Base-by-base conservation (phyloP, 352 stramenopile species). In the Aphanomyces euteiches region DNA sequence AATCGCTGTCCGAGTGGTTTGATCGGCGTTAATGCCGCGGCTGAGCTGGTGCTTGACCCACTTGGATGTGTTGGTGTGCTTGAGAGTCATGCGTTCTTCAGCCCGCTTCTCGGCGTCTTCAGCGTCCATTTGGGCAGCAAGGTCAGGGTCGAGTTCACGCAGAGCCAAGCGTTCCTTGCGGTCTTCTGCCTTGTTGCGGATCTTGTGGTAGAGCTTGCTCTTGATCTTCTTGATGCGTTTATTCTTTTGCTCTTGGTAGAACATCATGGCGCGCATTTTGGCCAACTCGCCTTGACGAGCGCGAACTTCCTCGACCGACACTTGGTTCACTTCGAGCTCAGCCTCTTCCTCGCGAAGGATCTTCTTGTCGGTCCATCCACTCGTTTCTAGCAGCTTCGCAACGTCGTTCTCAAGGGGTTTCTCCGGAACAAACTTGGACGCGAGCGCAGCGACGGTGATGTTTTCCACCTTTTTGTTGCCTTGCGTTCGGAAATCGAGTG, bases 151-250 rank as follows among this genome's bases (percentile, higher is more conserved):
- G 4, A 93, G 72, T 48, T 79, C 76, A n/a, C 86, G 84, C 45
- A 96, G 75, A 64, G 90, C 78, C 41, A 92, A 79, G 59, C 78
- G 83, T 59, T 98, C 92, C 48, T 91, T 92, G 37, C 97, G 88
- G 67, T 94, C 83, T 8, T 89, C 74, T 67, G 92, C 87, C 61
- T 91, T 89, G 77, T 99, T 99, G 58, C 93, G 87, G 73, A 99
- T 99, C 75, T 98, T 97, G 73, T 97, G 91, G 84, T 98, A 99
- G 39, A 98, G 93, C 75, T 99, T 99, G 40, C 92, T 98, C 81
- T 99, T 99, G 76, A 99, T 99, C 81, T 99, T 99, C 82, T 99
- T 99, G 37, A 99, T 95, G 39, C 97, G 95, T 74, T 97, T 92
- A 57, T 91, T 78, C 76, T 99, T 99, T 79, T 98, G 92, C 79